A percentile compares a stretch with the other conserved stretches of the same genome.
These are phyloP conservation scores for Septoria linicola DNA, from an alignment of 2,329 filamentous ascomycete genomes.

Conservation along the genomic window DNA sequence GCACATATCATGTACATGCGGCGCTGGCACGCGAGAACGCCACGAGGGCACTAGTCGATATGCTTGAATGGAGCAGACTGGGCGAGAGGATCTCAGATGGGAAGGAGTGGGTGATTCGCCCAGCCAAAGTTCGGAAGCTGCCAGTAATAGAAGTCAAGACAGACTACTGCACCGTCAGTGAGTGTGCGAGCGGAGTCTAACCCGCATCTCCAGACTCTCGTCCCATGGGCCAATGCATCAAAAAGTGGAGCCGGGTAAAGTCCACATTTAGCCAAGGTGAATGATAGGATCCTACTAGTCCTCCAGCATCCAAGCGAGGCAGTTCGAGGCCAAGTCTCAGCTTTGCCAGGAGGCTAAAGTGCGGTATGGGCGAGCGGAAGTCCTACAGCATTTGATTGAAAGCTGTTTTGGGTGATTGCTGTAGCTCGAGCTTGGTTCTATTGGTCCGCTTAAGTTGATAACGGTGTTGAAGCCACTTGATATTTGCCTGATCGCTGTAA, in stretches of 20 bases:
- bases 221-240: slow-evolving; percentile 1
- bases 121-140: neutral
- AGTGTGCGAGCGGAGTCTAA: neutral
- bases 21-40: slow-evolving; percentile 6
- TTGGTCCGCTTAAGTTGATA: too few species aligned
- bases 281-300: slow-evolving; percentile 1
- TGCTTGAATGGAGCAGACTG: slow-evolving; percentile 4
- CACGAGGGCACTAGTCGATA: neutral
- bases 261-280: slow-evolving; percentile 8
- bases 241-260: slow-evolving; percentile 5
- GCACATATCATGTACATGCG: slow-evolving; percentile 3
- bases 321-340: neutral
- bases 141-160: neutral
- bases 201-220: slow-evolving; percentile 9
- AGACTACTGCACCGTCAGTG: neutral
- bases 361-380: neutral
- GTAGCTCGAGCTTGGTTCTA: too few species aligned
- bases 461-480: too few species aligned
- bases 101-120: neutral
- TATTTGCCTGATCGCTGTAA: too few species aligned
- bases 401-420: too few species aligned
- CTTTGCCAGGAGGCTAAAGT: slow-evolving; percentile 7
- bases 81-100: slow-evolving; percentile 53
- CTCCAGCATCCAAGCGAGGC: slow-evolving; percentile 1
- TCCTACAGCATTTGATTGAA: neutral